Percentiles rank a stretch among this genome's conserved stretches.
phyloP scores from a whole-genome alignment of 2,329 filamentous ascomycete species.

The Aspergillus uvarum region DNA sequence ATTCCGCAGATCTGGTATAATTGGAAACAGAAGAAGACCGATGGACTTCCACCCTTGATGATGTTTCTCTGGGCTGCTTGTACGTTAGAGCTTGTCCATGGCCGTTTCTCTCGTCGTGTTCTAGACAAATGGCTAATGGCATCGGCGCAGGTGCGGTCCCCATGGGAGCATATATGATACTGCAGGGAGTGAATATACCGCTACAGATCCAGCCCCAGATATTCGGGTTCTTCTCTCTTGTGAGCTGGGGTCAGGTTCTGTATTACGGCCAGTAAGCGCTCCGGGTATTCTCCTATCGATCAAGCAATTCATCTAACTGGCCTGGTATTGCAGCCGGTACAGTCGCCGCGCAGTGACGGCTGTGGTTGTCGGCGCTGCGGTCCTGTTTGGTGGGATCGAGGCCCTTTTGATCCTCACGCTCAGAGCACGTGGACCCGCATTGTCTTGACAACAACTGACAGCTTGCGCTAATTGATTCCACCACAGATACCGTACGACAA shows the following conservation, averaged over 20 bases:
- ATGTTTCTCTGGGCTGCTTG: constrained; percentile 64
- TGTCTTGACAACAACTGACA: not conserved
- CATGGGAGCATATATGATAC: constrained; percentile 54
- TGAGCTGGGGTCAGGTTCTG: constrained; percentile 55
- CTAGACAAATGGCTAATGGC: not conserved
- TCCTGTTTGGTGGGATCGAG: constrained; percentile 55
- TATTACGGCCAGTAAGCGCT: constrained; percentile 51
- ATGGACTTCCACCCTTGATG: constrained; percentile 61
- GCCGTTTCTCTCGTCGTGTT: not conserved
- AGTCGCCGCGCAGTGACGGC: constrained; percentile 51
- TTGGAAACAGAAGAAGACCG: constrained; percentile 60
- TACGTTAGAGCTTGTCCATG: constrained; percentile 17
- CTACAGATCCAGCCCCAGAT: constrained; percentile 57
- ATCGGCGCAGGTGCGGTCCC: constrained; percentile 43
- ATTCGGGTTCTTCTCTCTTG: constrained; percentile 50
- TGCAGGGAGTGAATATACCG: constrained; percentile 57
- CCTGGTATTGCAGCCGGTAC: constrained; percentile 20
- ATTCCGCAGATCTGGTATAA: constrained; percentile 59
- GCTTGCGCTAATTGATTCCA: not conserved
- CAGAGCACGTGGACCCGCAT: constrained; percentile 40
- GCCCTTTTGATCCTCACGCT: constrained; percentile 58
- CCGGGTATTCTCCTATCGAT: not conserved
- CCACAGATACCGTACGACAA: constrained; percentile 53
- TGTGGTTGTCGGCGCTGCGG: constrained; percentile 42
- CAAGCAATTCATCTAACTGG: constrained; percentile 1